Evolutionary conservation across 2,329 filamentous ascomycete genomes (phyloP).

Genomic region (Neonectria faginata): DNA sequence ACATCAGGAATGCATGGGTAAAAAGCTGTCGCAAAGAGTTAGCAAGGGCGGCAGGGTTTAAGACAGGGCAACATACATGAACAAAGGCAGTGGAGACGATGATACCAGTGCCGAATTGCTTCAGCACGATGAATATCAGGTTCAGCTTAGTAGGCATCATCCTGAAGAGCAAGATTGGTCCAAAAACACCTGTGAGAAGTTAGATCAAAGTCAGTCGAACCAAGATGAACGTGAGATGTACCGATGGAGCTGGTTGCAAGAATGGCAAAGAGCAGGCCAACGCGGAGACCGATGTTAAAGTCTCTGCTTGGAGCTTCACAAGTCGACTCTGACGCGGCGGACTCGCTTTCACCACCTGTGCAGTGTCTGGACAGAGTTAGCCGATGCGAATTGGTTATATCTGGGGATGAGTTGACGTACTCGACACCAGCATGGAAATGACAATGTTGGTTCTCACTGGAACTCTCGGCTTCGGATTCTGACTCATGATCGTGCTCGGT

Average conservation of each 20-base stretch:
- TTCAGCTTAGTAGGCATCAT: slow-evolving; percentile 64
- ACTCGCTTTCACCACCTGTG: slow-evolving; percentile 60
- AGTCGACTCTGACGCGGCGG: slow-evolving; percentile 43
- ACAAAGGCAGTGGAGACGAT: slow-evolving; percentile 79
- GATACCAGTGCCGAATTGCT: slow-evolving; percentile 80
- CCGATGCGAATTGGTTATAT: slow-evolving; percentile 1
- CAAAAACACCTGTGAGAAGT: slow-evolving; percentile 62
- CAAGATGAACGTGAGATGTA: slow-evolving; percentile 36
- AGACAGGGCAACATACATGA: slow-evolving; percentile 60
- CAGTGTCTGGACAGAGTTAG: slow-evolving; percentile 62
- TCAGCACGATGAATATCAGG: slow-evolving; percentile 70
- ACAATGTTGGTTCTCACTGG: slow-evolving; percentile 60
- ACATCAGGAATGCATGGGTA: slow-evolving; percentile 80
- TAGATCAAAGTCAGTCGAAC: slow-evolving; percentile 41
- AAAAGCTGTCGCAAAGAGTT: slow-evolving; percentile 65
- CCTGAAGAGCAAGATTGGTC: slow-evolving; percentile 72
- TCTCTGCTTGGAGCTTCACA: slow-evolving; percentile 63
- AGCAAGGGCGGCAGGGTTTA: neutral
- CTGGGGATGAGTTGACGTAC: slow-evolving; percentile 57
- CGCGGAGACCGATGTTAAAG: slow-evolving; percentile 76
- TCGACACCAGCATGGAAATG: slow-evolving; percentile 83
- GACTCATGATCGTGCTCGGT: slow-evolving; percentile 30
- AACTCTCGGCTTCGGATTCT: slow-evolving; percentile 36
- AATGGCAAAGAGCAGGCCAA: slow-evolving; percentile 79
- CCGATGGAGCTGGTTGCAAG: slow-evolving; percentile 75